A percentile compares a stretch with the other conserved stretches of the same genome.
Evolutionary conservation across 352 stramenopile genomes (phyloP).

Genomic region (Pythium phragmitis): DNA sequence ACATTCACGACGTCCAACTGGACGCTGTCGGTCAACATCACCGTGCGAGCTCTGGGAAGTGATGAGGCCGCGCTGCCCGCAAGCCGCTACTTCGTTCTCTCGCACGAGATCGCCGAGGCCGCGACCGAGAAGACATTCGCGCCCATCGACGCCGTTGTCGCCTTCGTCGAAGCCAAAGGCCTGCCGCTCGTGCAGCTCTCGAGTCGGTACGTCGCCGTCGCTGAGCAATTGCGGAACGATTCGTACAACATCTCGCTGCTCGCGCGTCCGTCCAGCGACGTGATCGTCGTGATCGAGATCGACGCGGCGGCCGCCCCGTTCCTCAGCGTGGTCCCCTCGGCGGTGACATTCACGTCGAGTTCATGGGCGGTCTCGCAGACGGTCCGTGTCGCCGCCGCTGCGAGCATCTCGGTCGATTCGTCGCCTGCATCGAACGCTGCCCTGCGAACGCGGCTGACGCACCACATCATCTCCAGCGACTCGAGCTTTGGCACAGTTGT

Average conservation of each 20-base stretch:
- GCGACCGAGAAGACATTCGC: constrained; percentile 39
- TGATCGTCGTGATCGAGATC: constrained; percentile 32
- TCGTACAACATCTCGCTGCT: constrained; percentile 51
- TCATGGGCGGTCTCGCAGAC: constrained; percentile 38
- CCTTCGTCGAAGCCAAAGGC: constrained; percentile 54
- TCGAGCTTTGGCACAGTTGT: constrained; percentile 36
- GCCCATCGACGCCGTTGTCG: constrained; percentile 28
- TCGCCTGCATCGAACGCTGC: not conserved
- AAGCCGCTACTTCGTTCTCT: constrained; percentile 28
- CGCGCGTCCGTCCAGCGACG: constrained; percentile 39
- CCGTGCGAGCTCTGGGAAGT: constrained; percentile 30
- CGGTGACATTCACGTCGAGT: constrained; percentile 38
- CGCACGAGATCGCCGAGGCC: constrained; percentile 37
- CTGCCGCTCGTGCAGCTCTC: constrained; percentile 57
- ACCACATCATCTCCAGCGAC: constrained; percentile 41
- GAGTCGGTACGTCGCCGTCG: constrained; percentile 39
- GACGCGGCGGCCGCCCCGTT: constrained; percentile 20
- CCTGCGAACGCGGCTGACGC: constrained; percentile 30
- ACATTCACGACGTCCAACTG: constrained; percentile 51
- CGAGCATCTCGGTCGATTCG: too few species aligned
- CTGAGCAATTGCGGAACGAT: constrained; percentile 45
- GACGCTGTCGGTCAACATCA: constrained; percentile 31
- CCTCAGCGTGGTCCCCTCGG: constrained; percentile 30
- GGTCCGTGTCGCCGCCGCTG: constrained; percentile 28
- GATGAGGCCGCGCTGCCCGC: constrained; percentile 24